Evolutionary conservation across 2,329 filamentous ascomycete genomes (phyloP), one percentile per base, ranked within the genome.

Genomic region (Dothidotthia symphoricarpi): DNA sequence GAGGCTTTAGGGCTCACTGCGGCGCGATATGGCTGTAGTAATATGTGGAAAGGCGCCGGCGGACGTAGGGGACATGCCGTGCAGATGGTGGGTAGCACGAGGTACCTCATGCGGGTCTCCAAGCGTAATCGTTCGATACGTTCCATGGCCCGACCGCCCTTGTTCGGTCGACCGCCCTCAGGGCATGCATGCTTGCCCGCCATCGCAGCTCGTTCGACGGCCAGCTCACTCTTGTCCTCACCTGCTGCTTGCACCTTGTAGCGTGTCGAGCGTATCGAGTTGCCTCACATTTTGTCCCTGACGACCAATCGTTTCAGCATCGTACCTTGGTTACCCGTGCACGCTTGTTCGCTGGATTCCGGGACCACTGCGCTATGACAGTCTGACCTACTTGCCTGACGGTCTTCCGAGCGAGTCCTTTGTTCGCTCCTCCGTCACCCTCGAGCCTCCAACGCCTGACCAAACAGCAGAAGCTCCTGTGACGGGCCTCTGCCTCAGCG

Each of bases 291-390:
- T 64, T 53, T 56, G 45, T 54, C 51, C 57, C 55, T 63, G 56
- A 61, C 62, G 54, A 44, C 62, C 62, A 65, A 65, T 64, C 62
- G 63, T 65, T 65, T 65, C 63, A 65, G 53, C 59, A 54, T 47
- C 47, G 56, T 61, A 63, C 57, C 57, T 62, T 54, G 53, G 52
- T 22, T 43, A 55, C 57, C 61, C 60, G 59, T 66, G 63, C 59
- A 55, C 57, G 46, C 53, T 56, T 57, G 52, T 49, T 63, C 49
- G 57, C 50, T 64, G 59, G 53, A 64, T 57, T 59, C 59, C 58
- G 60, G 57, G 50, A 49, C 53, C 53, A 54, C 55, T 49, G 61
- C 63, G 61, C 63, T 65, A 63, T 64, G 62, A 65, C 60, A 57
- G 52, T 61, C 59, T 65, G 62, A 64, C 59, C 61, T 34, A 43